Evolutionary conservation across 139 green algal species (phyloP), one percentile per base, ranked within the genome.

Genomic region (Chlorella sp.): DNA sequence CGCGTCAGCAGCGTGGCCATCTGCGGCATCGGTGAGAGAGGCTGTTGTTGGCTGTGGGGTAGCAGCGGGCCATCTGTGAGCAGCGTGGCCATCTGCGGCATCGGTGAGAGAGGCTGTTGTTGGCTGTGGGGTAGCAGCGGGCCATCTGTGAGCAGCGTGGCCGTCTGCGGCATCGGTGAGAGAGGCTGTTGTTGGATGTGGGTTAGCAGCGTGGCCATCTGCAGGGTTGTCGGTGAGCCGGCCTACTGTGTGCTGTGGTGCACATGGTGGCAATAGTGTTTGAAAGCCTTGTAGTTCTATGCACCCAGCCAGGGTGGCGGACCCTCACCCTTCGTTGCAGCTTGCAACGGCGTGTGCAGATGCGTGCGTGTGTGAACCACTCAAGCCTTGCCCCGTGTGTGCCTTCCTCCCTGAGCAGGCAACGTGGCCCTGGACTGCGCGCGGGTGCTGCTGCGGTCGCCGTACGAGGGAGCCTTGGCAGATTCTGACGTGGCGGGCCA

Each of bases 341-440:
- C n/a, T n/a, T n/a, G n/a, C n/a, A n/a, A n/a, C n/a, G n/a, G n/a
- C n/a, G n/a, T n/a, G n/a, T n/a, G n/a, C n/a, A n/a, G n/a, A n/a
- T n/a, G n/a, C n/a, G n/a, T n/a, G n/a, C n/a, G n/a, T n/a, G n/a
- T n/a, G n/a, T n/a, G n/a, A n/a, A n/a, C n/a, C n/a, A n/a, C n/a
- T n/a, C n/a, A n/a, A n/a, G n/a, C n/a, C n/a, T n/a, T n/a, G n/a
- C n/a, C n/a, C n/a, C n/a, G n/a, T n/a, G n/a, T 22, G 17, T 55
- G 42, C 42, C 42, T 17, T 55, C 10, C 10, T 17, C 42, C 10
- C 17, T 55, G 42, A 29, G 32, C 67, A 72, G 67, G 94, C 64
- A 99, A 99, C 74, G 95, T 99, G 5, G 93, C 94, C 1, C 73
- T 99, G 71, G 95, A 99, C 83, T 96, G 91, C 61, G 93, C 95